These are phyloP conservation scores for Argentina anserina DNA, from an alignment of 306 rosid species.

Conservation along the genomic window DNA sequence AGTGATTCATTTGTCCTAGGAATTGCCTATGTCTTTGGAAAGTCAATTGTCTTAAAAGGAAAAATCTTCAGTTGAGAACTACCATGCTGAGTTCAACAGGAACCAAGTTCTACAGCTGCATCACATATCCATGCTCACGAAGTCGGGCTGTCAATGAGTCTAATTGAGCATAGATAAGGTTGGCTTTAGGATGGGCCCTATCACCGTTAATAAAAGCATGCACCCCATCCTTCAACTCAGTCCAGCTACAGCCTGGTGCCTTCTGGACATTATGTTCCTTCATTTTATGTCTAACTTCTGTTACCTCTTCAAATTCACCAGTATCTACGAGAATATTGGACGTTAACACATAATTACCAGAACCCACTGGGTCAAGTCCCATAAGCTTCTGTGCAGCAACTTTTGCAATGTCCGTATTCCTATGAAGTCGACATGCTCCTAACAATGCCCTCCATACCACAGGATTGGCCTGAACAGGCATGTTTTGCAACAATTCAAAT, in stretches of 20 bases:
- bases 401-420: conserved; percentile 59
- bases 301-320: conserved; percentile 69
- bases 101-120: conserved; percentile 27
- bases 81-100: conserved; percentile 7
- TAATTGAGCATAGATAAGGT: conserved; percentile 51
- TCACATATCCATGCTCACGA: conserved; percentile 53
- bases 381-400: conserved; percentile 49
- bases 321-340: conserved; percentile 63
- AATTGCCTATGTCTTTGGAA: neutral
- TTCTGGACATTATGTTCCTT: conserved; percentile 70
- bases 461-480: conserved; percentile 63
- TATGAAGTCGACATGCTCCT: conserved; percentile 68
- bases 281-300: conserved; percentile 64
- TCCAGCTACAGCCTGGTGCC: conserved; percentile 84
- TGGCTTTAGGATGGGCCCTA: conserved; percentile 52
- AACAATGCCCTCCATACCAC: conserved; percentile 80
- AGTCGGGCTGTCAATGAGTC: conserved; percentile 63
- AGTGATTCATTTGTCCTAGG: neutral
- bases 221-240: conserved; percentile 72
- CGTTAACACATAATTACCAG: conserved; percentile 74
- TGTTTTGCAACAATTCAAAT: conserved; percentile 41
- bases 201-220: conserved; percentile 67
- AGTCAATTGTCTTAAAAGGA: neutral
- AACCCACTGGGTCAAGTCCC: conserved; percentile 68
- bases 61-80: neutral